These are phyloP conservation scores for Hypoxylon cercidicola DNA, from an alignment of 495 filamentous ascomycete genomes.

Conservation along the genomic window DNA sequence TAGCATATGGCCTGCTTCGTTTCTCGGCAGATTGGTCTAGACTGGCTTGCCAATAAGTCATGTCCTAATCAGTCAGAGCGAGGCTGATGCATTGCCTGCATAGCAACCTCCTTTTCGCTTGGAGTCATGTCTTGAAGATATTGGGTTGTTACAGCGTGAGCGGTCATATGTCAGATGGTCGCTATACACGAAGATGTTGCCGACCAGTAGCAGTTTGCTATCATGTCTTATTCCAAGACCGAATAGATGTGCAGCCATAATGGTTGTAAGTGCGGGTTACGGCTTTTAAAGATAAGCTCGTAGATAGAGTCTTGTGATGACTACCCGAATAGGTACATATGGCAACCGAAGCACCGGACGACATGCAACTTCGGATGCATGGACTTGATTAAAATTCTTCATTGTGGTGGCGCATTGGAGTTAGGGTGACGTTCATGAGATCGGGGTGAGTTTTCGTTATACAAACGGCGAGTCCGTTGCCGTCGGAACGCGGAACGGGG, in stretches of 20 bases:
- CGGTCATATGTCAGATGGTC: too few species aligned
- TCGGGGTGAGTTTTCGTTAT: slow-evolving; percentile 12
- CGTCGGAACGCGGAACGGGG: slow-evolving; percentile 6
- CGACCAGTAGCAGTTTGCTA: too few species aligned
- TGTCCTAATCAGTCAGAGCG: too few species aligned
- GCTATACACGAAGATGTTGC: too few species aligned
- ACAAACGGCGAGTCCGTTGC: slow-evolving; percentile 18
- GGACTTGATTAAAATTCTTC: neutral
- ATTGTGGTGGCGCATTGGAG: slow-evolving; percentile 4
- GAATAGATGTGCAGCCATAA: too few species aligned
- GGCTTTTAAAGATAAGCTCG: neutral
- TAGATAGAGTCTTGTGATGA: neutral
- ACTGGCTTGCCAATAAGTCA: neutral
- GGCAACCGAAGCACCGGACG: neutral
- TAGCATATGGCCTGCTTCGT: neutral
- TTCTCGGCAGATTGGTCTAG: neutral
- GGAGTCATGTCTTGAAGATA: too few species aligned
- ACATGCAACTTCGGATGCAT: neutral
- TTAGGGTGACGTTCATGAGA: slow-evolving; percentile 11
- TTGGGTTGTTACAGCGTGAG: too few species aligned
- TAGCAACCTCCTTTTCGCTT: too few species aligned
- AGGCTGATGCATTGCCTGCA: too few species aligned
- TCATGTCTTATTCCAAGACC: too few species aligned
- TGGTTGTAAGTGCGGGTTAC: too few species aligned
- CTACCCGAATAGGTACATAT: neutral